Evolutionary conservation across 441 rosid species (phyloP), one percentile per base, ranked within the genome.

Genomic region (Populus hybrid): DNA sequence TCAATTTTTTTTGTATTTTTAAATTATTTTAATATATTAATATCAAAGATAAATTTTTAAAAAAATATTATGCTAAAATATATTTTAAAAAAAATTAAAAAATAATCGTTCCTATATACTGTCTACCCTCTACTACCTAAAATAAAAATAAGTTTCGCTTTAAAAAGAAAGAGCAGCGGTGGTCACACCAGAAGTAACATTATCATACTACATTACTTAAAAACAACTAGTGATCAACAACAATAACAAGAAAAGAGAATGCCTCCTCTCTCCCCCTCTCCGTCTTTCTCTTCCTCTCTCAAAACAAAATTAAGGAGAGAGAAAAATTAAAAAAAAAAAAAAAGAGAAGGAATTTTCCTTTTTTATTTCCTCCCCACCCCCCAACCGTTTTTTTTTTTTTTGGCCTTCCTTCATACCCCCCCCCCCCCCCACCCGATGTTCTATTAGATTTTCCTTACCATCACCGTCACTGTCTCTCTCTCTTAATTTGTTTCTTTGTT

Each of bases 291-390:
- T 70, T 1, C 75, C 67, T 18, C 9, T 21, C 10, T 70, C 40
- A 24, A 2, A 30, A 65, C 46, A 42, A 42, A 42, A 42, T 42
- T 4, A 40, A 40, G 12, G 81, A 78, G 85, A 78, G 83, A 79
- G 74, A 78, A 40, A 11, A 40, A 40, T 40, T 9, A 38, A 38
- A 2, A 38, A 38, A 2, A 38, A 40, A 11, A 12, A 42, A 3
- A 10, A 0, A 3, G 11, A 40, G 7, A 40, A 40, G 74, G 74
- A 70, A 69, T 74, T 1, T 6, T 3, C 0, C 0, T 50, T 74
- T 74, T 69, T 28, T 0, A 30, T 78, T 61, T 28, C 30, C 30
- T 28, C 82, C 76, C 14, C 65, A 42, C 40, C 23, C 70, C 16
- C 26, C 16, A 1, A 7, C 12, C 32, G 16, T 3, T 23, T 7